A percentile compares a stretch with the other conserved stretches of the same genome.
Evolutionary conservation across 2,329 filamentous ascomycete genomes (phyloP).

Genomic region (Aspergillus proliferans): DNA sequence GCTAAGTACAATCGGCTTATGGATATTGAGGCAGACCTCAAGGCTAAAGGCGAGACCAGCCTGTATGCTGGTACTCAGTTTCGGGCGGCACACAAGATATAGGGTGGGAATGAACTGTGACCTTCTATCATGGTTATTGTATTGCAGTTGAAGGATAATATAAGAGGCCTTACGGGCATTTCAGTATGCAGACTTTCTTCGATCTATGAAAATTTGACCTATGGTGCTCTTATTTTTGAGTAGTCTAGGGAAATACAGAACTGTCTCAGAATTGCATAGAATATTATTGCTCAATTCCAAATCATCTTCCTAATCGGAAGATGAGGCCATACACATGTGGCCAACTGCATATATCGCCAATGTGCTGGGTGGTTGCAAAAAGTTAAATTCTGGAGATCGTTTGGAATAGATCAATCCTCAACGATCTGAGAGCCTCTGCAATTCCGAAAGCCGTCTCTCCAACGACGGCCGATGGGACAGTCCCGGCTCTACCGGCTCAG

Average conservation of each 20-base stretch:
- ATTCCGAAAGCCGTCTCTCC: not conserved
- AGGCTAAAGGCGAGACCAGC: slow-evolving; percentile 11
- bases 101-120: not conserved
- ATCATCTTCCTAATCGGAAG: not conserved
- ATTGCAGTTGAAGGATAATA: too few relatives aligned
- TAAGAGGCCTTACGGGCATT: too few relatives aligned
- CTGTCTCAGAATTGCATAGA: not conserved
- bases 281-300: not conserved
- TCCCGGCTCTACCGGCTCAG: not conserved
- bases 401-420: not conserved
- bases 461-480: not conserved
- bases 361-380: not conserved
- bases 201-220: too few relatives aligned
- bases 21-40: slow-evolving; percentile 37
- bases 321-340: not conserved
- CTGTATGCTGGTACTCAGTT: slow-evolving; percentile 20
- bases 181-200: too few relatives aligned
- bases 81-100: not conserved
- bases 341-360: not conserved
- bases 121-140: not conserved
- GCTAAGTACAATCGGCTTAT: slow-evolving; percentile 42
- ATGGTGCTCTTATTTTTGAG: not conserved
- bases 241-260: not conserved
- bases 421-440: not conserved
- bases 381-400: not conserved